Conservation (phyloP, 2,329 filamentous ascomycete genomes). For the Penicillium psychrosexuale region DNA sequence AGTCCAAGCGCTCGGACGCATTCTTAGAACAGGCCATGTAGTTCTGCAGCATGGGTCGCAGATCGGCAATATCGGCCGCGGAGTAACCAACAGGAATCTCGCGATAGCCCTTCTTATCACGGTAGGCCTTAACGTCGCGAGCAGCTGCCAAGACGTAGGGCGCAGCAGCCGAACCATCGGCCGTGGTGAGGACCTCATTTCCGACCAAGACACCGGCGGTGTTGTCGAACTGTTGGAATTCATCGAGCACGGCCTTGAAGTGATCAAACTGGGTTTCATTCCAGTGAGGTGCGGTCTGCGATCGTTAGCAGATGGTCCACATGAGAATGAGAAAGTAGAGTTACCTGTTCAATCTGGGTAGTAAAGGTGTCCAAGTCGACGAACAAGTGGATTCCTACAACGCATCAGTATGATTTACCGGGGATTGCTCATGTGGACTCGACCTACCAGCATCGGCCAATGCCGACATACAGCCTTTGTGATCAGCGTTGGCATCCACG, state of each 20-base stretch:
- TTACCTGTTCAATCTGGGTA: slow-evolving; percentile 44
- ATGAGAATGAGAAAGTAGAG: background rate
- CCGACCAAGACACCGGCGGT: slow-evolving; percentile 81
- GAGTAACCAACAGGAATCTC: slow-evolving; percentile 83
- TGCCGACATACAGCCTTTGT: slow-evolving; percentile 75
- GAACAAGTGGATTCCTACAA: slow-evolving; percentile 63
- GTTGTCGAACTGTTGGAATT: slow-evolving; percentile 74
- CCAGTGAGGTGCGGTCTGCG: slow-evolving; percentile 63
- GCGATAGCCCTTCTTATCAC: slow-evolving; percentile 71
- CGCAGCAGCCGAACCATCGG: slow-evolving; percentile 60
- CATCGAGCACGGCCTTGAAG: slow-evolving; percentile 71
- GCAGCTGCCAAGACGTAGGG: slow-evolving; percentile 80
- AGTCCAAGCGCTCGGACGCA: slow-evolving; percentile 66
- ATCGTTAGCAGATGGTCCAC: slow-evolving; percentile 5
- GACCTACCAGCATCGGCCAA: slow-evolving; percentile 69
- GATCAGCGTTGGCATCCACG: slow-evolving; percentile 68
- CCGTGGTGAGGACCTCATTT: slow-evolving; percentile 68
- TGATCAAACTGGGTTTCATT: slow-evolving; percentile 66
- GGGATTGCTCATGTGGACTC: background rate
- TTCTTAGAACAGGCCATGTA: slow-evolving; percentile 78
- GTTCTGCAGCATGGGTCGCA: slow-evolving; percentile 63
- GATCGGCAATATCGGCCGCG: slow-evolving; percentile 74
- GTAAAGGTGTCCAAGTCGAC: slow-evolving; percentile 66
- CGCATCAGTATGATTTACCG: background rate
- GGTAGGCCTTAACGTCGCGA: slow-evolving; percentile 78